Percentiles rank a stretch among this genome's conserved stretches.
These are phyloP conservation scores for Suillus occidentalis DNA, from an alignment of 768 basidiomycete species.

Conservation along the genomic window DNA sequence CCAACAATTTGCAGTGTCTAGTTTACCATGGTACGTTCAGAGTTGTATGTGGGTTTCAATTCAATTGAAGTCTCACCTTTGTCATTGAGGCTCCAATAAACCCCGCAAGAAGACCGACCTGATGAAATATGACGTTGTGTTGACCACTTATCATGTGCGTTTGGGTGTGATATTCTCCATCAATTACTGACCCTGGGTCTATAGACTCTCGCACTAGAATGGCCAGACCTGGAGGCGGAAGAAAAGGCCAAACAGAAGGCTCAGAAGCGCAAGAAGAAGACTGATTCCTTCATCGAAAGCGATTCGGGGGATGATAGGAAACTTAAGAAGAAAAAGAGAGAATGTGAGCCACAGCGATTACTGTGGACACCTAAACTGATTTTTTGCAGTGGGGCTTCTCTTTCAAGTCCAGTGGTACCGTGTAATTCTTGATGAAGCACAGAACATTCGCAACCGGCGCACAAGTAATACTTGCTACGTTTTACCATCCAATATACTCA, in stretches of 20 bases:
- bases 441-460: constrained; percentile 42
- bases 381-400: constrained; percentile 42
- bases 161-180: constrained; percentile 15
- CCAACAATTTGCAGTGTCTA: constrained; percentile 45
- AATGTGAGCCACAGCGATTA: constrained; percentile 15
- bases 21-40: constrained; percentile 61
- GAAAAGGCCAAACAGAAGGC: constrained; percentile 28
- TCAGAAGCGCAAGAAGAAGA: constrained; percentile 14
- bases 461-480: constrained; percentile 38
- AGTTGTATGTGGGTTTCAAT: background rate
- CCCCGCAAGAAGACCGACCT: constrained; percentile 49
- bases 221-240: constrained; percentile 54
- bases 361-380: constrained; percentile 27
- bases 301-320: constrained; percentile 21
- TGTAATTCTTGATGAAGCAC: constrained; percentile 57
- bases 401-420: constrained; percentile 49
- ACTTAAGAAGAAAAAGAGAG: constrained; percentile 39
- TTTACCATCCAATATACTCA: background rate
- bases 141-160: constrained; percentile 50
- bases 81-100: constrained; percentile 37
- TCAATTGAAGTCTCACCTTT: background rate
- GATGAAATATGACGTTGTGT: constrained; percentile 56
- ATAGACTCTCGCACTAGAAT: constrained; percentile 58
- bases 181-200: background rate
- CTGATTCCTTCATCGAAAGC: constrained; percentile 24